Evolutionary conservation across 345 rosid genomes (phyloP).

Genomic region (Litchi chinensis): DNA sequence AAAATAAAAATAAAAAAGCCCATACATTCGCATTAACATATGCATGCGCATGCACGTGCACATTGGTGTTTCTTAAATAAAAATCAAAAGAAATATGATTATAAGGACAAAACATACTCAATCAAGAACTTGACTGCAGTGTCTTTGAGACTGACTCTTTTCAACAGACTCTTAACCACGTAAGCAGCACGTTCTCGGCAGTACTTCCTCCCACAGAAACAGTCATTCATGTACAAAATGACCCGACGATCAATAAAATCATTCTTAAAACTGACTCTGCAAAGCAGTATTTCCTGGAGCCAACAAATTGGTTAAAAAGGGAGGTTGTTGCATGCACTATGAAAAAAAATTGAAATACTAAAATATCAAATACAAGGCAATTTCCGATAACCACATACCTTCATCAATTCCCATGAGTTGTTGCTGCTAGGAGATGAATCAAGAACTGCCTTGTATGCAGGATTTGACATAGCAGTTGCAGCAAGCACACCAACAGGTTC

Average conservation of each 20-base stretch:
- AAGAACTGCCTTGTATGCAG: constrained; percentile 98
- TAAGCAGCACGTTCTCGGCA: constrained; percentile 82
- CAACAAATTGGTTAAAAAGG: constrained; percentile 4
- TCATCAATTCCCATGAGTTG: constrained; percentile 96
- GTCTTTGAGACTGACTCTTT: constrained; percentile 79
- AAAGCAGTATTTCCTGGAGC: constrained; percentile 86
- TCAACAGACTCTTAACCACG: constrained; percentile 71
- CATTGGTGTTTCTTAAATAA: neutral
- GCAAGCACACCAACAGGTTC: constrained; percentile 98
- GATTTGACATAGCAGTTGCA: constrained; percentile 97
- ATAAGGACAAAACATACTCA: constrained; percentile 58
- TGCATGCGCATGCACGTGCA: neutral
- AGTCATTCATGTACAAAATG: constrained; percentile 65
- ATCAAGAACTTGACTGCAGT: constrained; percentile 61
- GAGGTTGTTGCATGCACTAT: neutral
- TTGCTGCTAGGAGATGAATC: constrained; percentile 91
- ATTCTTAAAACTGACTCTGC: constrained; percentile 77
- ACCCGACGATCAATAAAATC: constrained; percentile 69
- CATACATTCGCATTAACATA: neutral
- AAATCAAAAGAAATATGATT: neutral
- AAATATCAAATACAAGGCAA: neutral
- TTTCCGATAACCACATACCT: constrained; percentile 49
- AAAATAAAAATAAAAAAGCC: too few relatives aligned
- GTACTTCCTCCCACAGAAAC: constrained; percentile 70
- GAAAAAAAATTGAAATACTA: neutral